Evolutionary conservation across 2,329 filamentous ascomycete species (phyloP).

Genomic region (Cytospora chrysosperma): DNA sequence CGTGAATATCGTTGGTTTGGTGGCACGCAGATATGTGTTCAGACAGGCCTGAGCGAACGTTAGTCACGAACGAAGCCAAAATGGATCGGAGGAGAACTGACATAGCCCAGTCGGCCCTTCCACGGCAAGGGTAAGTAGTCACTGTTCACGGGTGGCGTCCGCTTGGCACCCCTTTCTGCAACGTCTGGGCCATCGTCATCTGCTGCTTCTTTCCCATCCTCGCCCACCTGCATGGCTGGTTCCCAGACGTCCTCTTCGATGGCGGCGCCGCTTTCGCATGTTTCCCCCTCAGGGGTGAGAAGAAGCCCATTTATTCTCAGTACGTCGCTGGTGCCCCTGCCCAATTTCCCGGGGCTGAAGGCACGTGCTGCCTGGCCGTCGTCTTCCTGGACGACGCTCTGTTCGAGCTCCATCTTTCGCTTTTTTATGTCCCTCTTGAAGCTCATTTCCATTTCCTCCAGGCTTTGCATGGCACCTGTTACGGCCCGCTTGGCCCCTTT

Average conservation of each 20-base stretch:
- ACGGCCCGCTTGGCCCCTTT: slow-evolving; percentile 27
- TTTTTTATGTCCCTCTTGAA: slow-evolving; percentile 43
- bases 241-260: slow-evolving; percentile 13
- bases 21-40: slow-evolving; percentile 83
- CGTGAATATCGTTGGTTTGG: slow-evolving; percentile 82
- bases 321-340: not conserved
- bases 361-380: not conserved
- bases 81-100: slow-evolving; percentile 42
- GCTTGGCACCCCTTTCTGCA: slow-evolving; percentile 43
- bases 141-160: slow-evolving; percentile 79
- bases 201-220: slow-evolving; percentile 22
- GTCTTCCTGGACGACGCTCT: slow-evolving; percentile 34
- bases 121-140: slow-evolving; percentile 81
- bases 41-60: slow-evolving; percentile 65
- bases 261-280: slow-evolving; percentile 26
- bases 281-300: slow-evolving; percentile 29
- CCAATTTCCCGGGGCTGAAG: not conserved
- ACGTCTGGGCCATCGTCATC: slow-evolving; percentile 22
- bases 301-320: slow-evolving; percentile 25
- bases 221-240: slow-evolving; percentile 9
- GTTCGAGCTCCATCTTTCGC: slow-evolving; percentile 48
- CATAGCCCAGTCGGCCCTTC: slow-evolving; percentile 87
- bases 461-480: slow-evolving; percentile 42
- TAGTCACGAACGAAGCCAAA: slow-evolving; percentile 5
- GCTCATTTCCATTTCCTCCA: slow-evolving; percentile 50